These are phyloP conservation scores for Trapa incisa DNA, from an alignment of 345 rosid genomes.

Conservation along the genomic window DNA sequence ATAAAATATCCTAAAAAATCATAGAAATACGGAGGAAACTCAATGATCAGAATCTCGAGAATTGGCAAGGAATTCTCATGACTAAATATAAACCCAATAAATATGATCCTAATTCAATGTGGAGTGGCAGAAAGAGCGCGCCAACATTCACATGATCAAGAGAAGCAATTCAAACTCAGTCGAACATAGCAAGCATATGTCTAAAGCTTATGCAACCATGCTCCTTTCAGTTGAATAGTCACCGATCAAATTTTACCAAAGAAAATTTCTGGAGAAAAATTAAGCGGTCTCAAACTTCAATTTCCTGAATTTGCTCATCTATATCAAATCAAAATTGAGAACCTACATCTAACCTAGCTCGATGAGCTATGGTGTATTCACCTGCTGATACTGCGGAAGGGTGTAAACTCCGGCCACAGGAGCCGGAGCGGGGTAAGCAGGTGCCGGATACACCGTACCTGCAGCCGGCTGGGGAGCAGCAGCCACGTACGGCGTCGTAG, in stretches of 20 bases:
- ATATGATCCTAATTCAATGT: background rate
- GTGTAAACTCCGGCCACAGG: slow-evolving; percentile 49
- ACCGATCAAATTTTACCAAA: background rate
- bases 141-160: background rate
- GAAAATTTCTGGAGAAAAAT: background rate
- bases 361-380: background rate
- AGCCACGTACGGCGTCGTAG: slow-evolving; percentile 9
- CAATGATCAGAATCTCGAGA: background rate
- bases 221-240: background rate
- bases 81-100: background rate
- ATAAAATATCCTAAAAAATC: background rate
- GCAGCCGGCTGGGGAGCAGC: slow-evolving; percentile 9
- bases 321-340: too few species aligned
- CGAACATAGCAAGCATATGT: background rate
- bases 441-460: slow-evolving; percentile 14
- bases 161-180: background rate
- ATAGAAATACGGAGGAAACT: background rate
- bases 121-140: background rate
- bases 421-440: slow-evolving; percentile 23
- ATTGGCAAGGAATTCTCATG: background rate
- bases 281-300: background rate
- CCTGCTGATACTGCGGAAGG: slow-evolving; percentile 81
- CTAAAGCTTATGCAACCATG: background rate
- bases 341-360: background rate
- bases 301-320: background rate